phyloP scores from a whole-genome alignment of 306 rosid species.

The Pachyrhizus erosus region DNA sequence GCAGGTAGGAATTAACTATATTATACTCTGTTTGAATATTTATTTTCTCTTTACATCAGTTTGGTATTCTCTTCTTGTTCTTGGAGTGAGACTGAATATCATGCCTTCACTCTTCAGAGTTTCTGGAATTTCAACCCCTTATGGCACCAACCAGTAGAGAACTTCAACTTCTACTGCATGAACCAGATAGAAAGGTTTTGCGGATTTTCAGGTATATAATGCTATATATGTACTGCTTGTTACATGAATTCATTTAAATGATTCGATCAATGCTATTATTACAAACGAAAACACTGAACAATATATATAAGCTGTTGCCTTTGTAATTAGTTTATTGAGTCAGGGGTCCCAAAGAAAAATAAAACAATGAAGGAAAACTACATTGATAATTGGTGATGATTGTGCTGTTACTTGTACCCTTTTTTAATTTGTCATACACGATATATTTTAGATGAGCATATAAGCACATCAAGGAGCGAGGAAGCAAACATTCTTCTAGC shows the following conservation, averaged over 20 bases:
- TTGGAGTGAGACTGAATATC: constrained; percentile 32
- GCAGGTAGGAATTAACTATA: constrained; percentile 36
- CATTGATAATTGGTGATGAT: constrained; percentile 34
- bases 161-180: constrained; percentile 63
- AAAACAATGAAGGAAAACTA: constrained; percentile 24
- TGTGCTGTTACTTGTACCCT: constrained; percentile 4
- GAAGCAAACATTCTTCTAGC: constrained; percentile 46
- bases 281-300: constrained; percentile 20
- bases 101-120: constrained; percentile 46
- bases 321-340: constrained; percentile 29
- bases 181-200: constrained; percentile 55
- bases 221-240: neutral
- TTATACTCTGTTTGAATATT: neutral
- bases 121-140: constrained; percentile 62
- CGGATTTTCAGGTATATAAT: constrained; percentile 51
- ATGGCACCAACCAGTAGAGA: constrained; percentile 60
- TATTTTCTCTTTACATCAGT: neutral
- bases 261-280: neutral
- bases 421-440: neutral
- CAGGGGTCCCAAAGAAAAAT: constrained; percentile 38
- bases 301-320: neutral
- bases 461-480: constrained; percentile 52
- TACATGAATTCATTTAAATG: constrained; percentile 9
- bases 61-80: constrained; percentile 9
- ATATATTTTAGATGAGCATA: constrained; percentile 51